phyloP scores from a whole-genome alignment of 805 yeast species.

The Hanseniaspora nectarophila region DNA sequence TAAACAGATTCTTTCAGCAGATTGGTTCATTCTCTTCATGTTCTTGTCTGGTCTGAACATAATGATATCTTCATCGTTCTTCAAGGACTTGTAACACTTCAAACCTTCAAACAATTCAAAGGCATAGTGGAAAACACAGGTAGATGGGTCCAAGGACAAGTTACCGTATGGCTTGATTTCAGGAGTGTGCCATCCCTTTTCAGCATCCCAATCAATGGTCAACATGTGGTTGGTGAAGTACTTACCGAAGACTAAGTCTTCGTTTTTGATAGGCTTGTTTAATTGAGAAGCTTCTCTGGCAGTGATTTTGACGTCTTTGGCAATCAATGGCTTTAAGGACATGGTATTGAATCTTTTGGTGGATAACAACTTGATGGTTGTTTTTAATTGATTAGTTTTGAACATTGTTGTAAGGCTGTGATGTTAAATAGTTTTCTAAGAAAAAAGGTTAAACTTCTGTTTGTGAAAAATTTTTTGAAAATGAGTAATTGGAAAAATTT shows the following conservation, averaged over 20 bases:
- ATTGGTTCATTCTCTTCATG: slow-evolving; percentile 80
- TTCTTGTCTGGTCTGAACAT: slow-evolving; percentile 86
- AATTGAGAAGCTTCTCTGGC: slow-evolving; percentile 29
- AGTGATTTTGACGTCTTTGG: slow-evolving; percentile 42
- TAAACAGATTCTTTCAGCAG: slow-evolving; percentile 79
- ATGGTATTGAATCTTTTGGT: slow-evolving; percentile 6
- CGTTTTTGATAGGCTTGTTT: slow-evolving; percentile 46
- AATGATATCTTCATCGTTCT: slow-evolving; percentile 46
- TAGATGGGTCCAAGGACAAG: slow-evolving; percentile 68
- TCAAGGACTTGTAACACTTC: slow-evolving; percentile 66
- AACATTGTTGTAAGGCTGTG: slow-evolving; percentile 12
- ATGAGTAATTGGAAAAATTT: no score
- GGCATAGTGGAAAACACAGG: slow-evolving; percentile 87
- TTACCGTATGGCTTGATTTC: slow-evolving; percentile 75
- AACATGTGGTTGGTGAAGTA: slow-evolving; percentile 82
- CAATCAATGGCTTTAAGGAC: slow-evolving; percentile 37
- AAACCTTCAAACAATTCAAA: slow-evolving; percentile 93
- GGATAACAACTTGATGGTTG: background rate
- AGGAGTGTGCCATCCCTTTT: slow-evolving; percentile 81
- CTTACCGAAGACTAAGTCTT: slow-evolving; percentile 57
- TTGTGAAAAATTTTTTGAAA: no score
- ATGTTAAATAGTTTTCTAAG: no score
- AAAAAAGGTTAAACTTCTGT: no score
- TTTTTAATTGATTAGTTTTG: slow-evolving; percentile 10
- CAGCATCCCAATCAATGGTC: slow-evolving; percentile 67